Base-by-base conservation (phyloP, 352 stramenopile genomes). In the Halophytophthora batemanensis region DNA sequence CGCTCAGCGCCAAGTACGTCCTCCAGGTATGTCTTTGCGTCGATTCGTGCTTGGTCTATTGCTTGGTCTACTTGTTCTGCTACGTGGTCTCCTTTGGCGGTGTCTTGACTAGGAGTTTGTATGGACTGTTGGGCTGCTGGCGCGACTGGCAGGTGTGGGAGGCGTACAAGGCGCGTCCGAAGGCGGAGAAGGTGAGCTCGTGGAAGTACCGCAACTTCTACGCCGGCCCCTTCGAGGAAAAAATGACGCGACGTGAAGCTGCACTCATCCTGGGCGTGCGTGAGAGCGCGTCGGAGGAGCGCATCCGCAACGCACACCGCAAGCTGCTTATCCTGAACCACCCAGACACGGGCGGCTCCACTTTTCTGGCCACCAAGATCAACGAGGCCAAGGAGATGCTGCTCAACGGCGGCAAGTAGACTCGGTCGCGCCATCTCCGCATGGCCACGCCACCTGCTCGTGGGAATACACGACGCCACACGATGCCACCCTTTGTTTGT, bases 311-410 rank as follows among this genome's bases (percentile, higher is more conserved):
- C 52, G 96, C 97, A 22, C 97, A 99, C 77, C 87, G 97, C 31
- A 97, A 98, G 66, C 77, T 99, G 33, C 68, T 99, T 19, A 97
- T 99, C 60, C 74, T 99, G 45, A 99, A 99, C 77, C 97, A 99
- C 78, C 97, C 97, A 18, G 97, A 99, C 83, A 98, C 93, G 42
- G 97, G 97, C 28, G 97, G 97, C 45, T 98, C 93, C 17, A 99
- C 96, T n/a, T 99, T 98, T 64, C 59, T 99, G 33, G 86, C 96
- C 35, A 97, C 94, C 39, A 99, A 99, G 79, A 97, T 99, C 56
- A 99, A 99, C 77, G 96, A 99, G 77, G 97, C 96, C 25, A 99
- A 99, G 75, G 96, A 99, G 66, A 78, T 98, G 46, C 73, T 99
- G 58, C 81, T 98, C 31, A 50, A 38, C 29, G 74, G 74, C 47